Evolutionary conservation across 768 basidiomycete species (phyloP), one percentile per base, ranked within the genome.

Genomic region (Coprinellus micaceus): DNA sequence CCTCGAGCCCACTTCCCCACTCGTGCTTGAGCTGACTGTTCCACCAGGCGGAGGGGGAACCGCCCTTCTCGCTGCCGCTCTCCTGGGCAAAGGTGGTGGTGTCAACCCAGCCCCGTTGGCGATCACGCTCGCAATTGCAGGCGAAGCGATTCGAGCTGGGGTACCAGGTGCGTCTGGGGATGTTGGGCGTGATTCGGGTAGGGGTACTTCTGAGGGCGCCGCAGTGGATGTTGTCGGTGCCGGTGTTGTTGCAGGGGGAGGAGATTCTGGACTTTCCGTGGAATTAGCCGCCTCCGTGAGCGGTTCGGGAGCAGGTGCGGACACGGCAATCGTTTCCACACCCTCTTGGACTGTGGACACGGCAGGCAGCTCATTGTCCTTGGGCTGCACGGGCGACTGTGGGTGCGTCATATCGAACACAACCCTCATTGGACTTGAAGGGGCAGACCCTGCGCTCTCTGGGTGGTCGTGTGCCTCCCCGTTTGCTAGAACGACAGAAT

Each of bases 61-160:
- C 12, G 77, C 63, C 5, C 70, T 72, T 21, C 88, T 77, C 1
- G 79, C 82, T 47, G 85, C 79, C 0, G 88, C 88, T 44, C 88
- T 74, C 40, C 84, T 77, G 0, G 88, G 88, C 22, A 90, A 67
- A 2, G 87, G 88, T 0, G 88, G 87, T 5, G 79, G 77, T 2
- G 69, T 63, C 19, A 25, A 50, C 57, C 24, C 39, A 58, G 58
- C 60, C 21, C 62, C 58, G 15, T 30, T 36, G 1, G 73, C 71
- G 2, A 50, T 46, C 3, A 58, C 54, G 36, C 36, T 37, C 36
- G 36, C 17, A 17, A 37, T 37, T 1, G 65, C 71, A 46, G 80
- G 77, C 3, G 77, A 77, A 12, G 64, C 64, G 2, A 71, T 57
- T 30, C 76, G 64, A 28, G 71, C 70, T 2, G n/a, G n/a, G n/a